Percentiles rank a stretch among this genome's conserved stretches.
Evolutionary conservation across 2,329 filamentous ascomycete genomes (phyloP).

Genomic region (Nannizziopsis barbatae): DNA sequence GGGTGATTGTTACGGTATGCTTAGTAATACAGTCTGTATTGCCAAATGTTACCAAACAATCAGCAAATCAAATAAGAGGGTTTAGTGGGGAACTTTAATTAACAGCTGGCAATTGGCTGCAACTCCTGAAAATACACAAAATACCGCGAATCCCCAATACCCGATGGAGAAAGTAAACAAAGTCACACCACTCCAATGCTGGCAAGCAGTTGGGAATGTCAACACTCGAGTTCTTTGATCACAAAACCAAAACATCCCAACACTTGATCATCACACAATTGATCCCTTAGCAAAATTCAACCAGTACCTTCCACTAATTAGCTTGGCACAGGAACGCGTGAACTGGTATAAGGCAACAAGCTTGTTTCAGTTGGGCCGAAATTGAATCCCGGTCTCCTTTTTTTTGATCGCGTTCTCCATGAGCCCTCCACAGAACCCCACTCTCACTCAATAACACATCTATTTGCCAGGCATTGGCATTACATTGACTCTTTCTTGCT

Average conservation of each 20-base stretch:
- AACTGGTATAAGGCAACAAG: neutral
- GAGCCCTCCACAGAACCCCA: neutral
- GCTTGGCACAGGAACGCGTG: slow-evolving; percentile 1
- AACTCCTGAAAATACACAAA: neutral
- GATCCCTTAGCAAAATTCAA: neutral
- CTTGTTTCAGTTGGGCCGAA: slow-evolving; percentile 8
- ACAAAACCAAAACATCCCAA: neutral
- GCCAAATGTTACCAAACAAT: neutral
- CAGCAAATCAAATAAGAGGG: neutral
- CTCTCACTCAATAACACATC: neutral
- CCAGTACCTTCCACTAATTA: neutral
- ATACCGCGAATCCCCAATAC: neutral
- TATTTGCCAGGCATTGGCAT: neutral
- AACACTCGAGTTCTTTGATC: neutral
- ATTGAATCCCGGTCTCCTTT: slow-evolving; percentile 1
- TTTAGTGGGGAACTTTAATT: neutral
- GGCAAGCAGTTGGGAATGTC: too few relatives aligned
- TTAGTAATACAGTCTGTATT: too few relatives aligned
- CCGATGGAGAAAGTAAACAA: too few relatives aligned
- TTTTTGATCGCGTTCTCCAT: neutral
- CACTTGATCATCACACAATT: neutral
- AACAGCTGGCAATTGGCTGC: neutral
- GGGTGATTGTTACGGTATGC: too few relatives aligned
- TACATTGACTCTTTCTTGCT: neutral
- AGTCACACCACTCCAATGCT: too few relatives aligned